Conservation (phyloP, 257 asterid genomes). For the Verbena officinalis region DNA sequence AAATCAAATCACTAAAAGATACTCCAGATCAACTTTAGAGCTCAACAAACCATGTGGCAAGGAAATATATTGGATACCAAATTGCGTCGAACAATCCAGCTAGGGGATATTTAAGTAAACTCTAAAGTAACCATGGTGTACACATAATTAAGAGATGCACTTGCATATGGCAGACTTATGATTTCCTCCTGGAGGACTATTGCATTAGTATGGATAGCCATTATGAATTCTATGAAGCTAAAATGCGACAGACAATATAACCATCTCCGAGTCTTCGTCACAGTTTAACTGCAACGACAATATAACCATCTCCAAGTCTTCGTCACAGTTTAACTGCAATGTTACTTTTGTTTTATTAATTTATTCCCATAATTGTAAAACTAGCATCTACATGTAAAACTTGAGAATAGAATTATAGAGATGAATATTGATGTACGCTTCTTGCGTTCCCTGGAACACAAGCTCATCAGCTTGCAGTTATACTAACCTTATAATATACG, state of each 20-base stretch:
- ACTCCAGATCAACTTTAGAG: neutral
- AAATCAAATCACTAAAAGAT: neutral
- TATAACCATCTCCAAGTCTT: too few relatives aligned
- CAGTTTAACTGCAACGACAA: too few relatives aligned
- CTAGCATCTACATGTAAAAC: neutral
- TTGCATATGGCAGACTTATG: neutral
- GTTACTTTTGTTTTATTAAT: neutral
- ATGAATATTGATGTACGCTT: neutral
- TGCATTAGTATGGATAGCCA: neutral
- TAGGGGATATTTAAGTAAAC: neutral
- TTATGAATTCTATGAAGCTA: neutral
- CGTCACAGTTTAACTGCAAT: neutral
- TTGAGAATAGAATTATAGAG: conserved; percentile 5
- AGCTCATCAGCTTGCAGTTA: conserved; percentile 12
- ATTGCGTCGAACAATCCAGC: neutral
- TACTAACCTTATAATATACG: neutral
- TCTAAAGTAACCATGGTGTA: neutral
- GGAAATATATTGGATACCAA: neutral
- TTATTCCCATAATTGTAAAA: neutral
- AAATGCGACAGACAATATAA: neutral
- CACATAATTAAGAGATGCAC: neutral
- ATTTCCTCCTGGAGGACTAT: neutral
- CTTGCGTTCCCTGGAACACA: neutral
- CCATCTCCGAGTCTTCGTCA: too few relatives aligned
- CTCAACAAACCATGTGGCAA: neutral